These are phyloP conservation scores for Hyaloscypha bicolor DNA, from an alignment of 495 filamentous ascomycete genomes.

Conservation along the genomic window DNA sequence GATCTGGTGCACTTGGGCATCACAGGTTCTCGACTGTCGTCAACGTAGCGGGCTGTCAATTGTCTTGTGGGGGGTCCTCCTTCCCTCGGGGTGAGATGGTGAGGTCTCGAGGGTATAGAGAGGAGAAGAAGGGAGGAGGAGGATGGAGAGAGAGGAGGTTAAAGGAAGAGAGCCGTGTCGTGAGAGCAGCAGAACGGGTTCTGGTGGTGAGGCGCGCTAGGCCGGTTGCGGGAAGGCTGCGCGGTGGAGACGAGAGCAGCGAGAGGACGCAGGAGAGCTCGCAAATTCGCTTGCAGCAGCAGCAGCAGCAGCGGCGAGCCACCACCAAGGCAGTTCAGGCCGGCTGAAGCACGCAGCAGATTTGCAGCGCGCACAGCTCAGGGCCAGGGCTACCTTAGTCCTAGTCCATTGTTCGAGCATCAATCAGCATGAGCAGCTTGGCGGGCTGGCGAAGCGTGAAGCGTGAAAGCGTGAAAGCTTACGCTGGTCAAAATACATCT, in stretches of 20 bases:
- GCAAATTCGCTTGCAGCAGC: neutral
- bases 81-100: slow-evolving; percentile 23
- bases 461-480: neutral
- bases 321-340: neutral
- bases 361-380: neutral
- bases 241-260: neutral
- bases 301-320: neutral
- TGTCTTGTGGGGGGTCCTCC: slow-evolving; percentile 23
- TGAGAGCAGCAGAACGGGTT: neutral
- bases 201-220: slow-evolving; percentile 3
- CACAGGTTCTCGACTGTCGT: slow-evolving; percentile 21
- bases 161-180: slow-evolving; percentile 10
- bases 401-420: neutral
- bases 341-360: neutral
- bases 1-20: slow-evolving; percentile 27
- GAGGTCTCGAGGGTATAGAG: slow-evolving; percentile 25
- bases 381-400: neutral
- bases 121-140: slow-evolving; percentile 9
- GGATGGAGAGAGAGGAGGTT: slow-evolving; percentile 14
- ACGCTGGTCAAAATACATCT: neutral
- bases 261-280: neutral
- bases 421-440: no score
- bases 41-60: slow-evolving; percentile 31
- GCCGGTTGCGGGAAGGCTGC: neutral
- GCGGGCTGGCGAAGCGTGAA: no score